A percentile compares a stretch with the other conserved stretches of the same genome.
Conservation (phyloP, 1,139 yeast species). For the Nakaseomyces nivariensis region DNA sequence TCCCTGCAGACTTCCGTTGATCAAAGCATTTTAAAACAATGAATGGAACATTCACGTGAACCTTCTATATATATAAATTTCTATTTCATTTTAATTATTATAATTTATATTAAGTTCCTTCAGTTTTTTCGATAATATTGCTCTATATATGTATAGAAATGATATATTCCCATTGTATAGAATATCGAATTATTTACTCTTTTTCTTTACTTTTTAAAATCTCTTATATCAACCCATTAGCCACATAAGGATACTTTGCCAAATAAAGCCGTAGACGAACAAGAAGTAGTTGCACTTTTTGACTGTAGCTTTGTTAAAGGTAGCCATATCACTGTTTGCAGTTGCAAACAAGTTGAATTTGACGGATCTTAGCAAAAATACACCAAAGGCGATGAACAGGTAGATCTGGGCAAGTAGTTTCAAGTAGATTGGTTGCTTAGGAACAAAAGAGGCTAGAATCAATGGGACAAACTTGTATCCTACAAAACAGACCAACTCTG, state of each 20-base stretch:
- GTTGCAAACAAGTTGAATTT: constrained; percentile 63
- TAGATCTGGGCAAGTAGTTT: constrained; percentile 36
- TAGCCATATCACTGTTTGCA: constrained; percentile 43
- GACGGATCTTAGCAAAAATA: constrained; percentile 74
- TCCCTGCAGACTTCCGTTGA: neutral
- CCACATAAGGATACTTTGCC: constrained; percentile 62
- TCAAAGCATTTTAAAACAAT: neutral
- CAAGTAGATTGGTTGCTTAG: constrained; percentile 29
- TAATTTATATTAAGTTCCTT: no score
- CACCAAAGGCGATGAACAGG: constrained; percentile 47
- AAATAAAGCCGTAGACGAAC: constrained; percentile 73
- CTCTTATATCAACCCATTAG: constrained; percentile 29
- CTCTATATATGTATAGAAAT: neutral
- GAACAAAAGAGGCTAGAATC: constrained; percentile 44
- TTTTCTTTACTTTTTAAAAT: no score
- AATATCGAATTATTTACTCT: no score
- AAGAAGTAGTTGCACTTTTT: constrained; percentile 79
- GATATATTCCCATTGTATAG: no score
- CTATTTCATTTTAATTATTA: no score
- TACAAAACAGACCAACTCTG: constrained; percentile 82
- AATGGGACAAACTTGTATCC: constrained; percentile 92
- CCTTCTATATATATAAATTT: neutral
- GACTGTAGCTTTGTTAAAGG: constrained; percentile 56
- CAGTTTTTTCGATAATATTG: neutral
- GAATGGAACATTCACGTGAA: neutral